phyloP scores from a whole-genome alignment of 768 basidiomycete species.

The Podaxis mareebaensis region DNA sequence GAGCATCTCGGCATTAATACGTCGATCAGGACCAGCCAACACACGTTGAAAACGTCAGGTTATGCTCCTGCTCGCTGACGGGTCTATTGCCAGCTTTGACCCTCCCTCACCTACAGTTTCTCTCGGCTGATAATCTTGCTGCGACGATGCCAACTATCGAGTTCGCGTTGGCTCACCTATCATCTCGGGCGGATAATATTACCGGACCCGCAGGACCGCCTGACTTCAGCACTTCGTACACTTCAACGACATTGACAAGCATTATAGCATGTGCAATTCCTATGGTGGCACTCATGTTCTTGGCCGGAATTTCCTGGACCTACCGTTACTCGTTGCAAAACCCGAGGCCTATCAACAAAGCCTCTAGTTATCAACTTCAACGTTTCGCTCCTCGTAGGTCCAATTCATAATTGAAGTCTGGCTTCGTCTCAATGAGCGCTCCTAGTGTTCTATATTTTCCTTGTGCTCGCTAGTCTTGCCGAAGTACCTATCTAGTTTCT shows the following conservation, averaged over 20 bases:
- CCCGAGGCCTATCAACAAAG: constrained; percentile 51
- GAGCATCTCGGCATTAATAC: not conserved
- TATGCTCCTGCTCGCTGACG: not conserved
- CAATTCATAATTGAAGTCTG: not conserved
- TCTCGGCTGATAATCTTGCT: not conserved
- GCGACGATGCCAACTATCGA: not conserved
- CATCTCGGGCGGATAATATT: not conserved
- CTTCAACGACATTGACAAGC: constrained; percentile 36
- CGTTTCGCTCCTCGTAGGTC: constrained; percentile 54
- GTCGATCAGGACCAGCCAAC: not conserved
- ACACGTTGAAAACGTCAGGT: constrained; percentile 10
- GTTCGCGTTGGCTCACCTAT: not conserved
- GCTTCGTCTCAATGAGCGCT: not conserved
- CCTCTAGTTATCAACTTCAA: constrained; percentile 44
- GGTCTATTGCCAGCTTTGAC: not conserved
- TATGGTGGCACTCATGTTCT: constrained; percentile 44
- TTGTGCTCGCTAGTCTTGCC: constrained; percentile 49
- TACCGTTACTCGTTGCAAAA: constrained; percentile 46
- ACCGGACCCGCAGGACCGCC: not conserved
- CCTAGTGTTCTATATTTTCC: constrained; percentile 50
- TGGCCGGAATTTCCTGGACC: constrained; percentile 50
- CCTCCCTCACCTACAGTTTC: not conserved
- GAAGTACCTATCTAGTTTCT: constrained; percentile 33
- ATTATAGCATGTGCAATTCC: constrained; percentile 36
- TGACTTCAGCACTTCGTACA: constrained; percentile 24